Evolutionary conservation across 164 flowering plant species (phyloP).

Genomic region (Tetracentron sinense): DNA sequence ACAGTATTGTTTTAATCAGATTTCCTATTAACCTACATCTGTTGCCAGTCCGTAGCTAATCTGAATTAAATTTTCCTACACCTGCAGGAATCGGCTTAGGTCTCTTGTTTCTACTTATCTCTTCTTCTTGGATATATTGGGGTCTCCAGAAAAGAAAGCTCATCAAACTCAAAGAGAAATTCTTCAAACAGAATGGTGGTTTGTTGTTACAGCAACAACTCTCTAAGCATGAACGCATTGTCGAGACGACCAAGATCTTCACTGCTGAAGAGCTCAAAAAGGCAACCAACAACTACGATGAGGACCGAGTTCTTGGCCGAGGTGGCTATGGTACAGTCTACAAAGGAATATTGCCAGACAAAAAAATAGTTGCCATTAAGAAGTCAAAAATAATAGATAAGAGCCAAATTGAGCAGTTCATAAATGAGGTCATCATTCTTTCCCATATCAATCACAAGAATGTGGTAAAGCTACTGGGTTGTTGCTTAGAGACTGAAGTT

Average conservation of each 20-base stretch:
- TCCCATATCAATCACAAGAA: constrained; percentile 25
- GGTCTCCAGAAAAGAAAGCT: constrained; percentile 12
- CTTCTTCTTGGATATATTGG: constrained; percentile 17
- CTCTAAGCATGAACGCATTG: constrained; percentile 1
- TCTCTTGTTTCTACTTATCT: constrained; percentile 19
- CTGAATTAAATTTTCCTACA: too few relatives aligned
- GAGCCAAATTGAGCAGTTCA: constrained; percentile 22
- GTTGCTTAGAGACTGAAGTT: constrained; percentile 27
- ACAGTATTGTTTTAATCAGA: too few relatives aligned
- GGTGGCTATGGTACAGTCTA: constrained; percentile 20
- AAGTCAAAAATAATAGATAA: constrained; percentile 22
- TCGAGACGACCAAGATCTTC: constrained; percentile 15
- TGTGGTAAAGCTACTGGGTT: constrained; percentile 26
- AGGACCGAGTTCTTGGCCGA: constrained; percentile 9
- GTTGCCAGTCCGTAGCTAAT: too few relatives aligned
- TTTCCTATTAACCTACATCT: too few relatives aligned
- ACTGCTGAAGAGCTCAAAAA: constrained; percentile 18
- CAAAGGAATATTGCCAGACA: constrained; percentile 12
- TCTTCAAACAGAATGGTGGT: constrained; percentile 24
- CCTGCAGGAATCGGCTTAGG: constrained; percentile 11
- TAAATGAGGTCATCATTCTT: constrained; percentile 21
- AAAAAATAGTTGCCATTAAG: constrained; percentile 19
- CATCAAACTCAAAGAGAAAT: constrained; percentile 15
- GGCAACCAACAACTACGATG: constrained; percentile 22
- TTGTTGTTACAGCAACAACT: constrained; percentile 19